Evolutionary conservation across 805 yeast genomes (phyloP).

Genomic region (Trichomonascus vanleenenianus): DNA sequence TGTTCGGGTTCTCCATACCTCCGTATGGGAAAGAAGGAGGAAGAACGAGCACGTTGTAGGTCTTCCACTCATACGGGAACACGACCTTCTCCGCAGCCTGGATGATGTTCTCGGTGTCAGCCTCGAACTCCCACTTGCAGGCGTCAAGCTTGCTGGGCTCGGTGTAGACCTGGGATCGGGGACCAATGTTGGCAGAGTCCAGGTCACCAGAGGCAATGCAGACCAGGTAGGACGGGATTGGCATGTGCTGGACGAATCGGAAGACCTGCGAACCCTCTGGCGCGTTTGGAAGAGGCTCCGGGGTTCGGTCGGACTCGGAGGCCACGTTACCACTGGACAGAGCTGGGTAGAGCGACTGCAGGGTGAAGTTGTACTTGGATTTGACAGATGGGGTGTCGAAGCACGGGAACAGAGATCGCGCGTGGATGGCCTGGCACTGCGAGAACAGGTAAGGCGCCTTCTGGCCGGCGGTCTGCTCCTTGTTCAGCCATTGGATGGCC

Average conservation of each 20-base stretch:
- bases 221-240: constrained; percentile 77
- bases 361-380: constrained; percentile 49
- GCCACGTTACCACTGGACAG: constrained; percentile 64
- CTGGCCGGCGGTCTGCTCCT: constrained; percentile 65
- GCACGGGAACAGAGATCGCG: constrained; percentile 79
- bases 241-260: constrained; percentile 62
- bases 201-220: constrained; percentile 84
- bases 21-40: constrained; percentile 81
- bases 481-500: constrained; percentile 79
- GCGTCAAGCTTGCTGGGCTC: constrained; percentile 63
- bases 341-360: constrained; percentile 58
- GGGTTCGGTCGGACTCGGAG: constrained; percentile 13
- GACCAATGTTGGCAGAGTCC: constrained; percentile 62
- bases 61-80: constrained; percentile 77
- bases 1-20: constrained; percentile 92
- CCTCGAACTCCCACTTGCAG: constrained; percentile 72
- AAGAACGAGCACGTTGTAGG: constrained; percentile 70
- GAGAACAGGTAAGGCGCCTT: constrained; percentile 69
- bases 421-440: constrained; percentile 88
- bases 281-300: constrained; percentile 2
- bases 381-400: constrained; percentile 88
- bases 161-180: constrained; percentile 74
- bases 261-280: constrained; percentile 28
- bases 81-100: constrained; percentile 68
- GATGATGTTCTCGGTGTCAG: constrained; percentile 70